phyloP scores from a whole-genome alignment of 306 rosid genomes.

The Luffa aegyptiaca region DNA sequence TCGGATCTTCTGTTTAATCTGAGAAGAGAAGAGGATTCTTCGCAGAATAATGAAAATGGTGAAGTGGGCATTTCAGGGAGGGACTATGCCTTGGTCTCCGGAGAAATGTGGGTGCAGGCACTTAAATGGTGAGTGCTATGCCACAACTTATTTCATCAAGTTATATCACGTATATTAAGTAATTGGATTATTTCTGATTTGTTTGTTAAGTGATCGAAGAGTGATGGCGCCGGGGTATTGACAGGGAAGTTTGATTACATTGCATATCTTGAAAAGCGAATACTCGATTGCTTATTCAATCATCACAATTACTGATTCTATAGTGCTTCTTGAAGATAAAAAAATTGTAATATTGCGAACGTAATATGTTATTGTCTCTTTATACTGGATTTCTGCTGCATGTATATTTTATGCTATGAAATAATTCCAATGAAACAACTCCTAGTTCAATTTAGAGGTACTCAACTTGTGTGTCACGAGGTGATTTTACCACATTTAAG shows the following conservation, averaged over 20 bases:
- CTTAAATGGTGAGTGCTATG: slow-evolving; percentile 72
- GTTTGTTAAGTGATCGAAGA: background rate
- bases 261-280: background rate
- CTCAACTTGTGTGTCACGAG: background rate
- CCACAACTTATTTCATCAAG: background rate
- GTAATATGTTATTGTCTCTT: background rate
- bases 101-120: slow-evolving; percentile 96
- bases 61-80: slow-evolving; percentile 81
- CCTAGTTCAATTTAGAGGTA: background rate
- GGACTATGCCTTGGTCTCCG: slow-evolving; percentile 88
- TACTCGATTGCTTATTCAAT: background rate
- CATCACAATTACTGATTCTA: background rate
- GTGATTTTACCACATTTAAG: background rate
- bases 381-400: background rate
- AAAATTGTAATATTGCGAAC: background rate
- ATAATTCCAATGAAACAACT: background rate
- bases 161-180: background rate
- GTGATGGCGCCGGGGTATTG: background rate
- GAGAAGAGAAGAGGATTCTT: slow-evolving; percentile 59
- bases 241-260: background rate
- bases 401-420: background rate
- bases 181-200: background rate
- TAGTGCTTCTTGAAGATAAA: background rate
- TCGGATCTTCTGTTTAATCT: slow-evolving; percentile 73
- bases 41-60: slow-evolving; percentile 39